Evolutionary conservation across 352 stramenopile species (phyloP).

Genomic region (Plasmopara viticola): DNA sequence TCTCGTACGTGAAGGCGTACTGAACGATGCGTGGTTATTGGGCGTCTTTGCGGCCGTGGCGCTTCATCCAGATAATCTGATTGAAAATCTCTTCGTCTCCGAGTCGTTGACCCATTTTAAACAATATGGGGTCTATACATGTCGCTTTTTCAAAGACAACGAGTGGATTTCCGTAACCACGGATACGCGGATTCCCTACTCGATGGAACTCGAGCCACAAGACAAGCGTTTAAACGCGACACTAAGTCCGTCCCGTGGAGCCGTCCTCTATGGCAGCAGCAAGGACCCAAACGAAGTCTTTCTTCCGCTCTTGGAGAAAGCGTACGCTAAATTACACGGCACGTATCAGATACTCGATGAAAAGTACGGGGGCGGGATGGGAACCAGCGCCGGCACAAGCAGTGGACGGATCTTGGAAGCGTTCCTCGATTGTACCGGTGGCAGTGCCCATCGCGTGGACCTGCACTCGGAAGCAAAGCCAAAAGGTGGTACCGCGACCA

Average conservation of each 20-base stretch:
- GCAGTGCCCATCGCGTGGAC: slow-evolving; percentile 72
- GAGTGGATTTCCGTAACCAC: slow-evolving; percentile 85
- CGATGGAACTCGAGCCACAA: slow-evolving; percentile 33
- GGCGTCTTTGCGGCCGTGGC: slow-evolving; percentile 80
- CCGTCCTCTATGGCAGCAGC: slow-evolving; percentile 64
- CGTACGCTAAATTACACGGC: slow-evolving; percentile 86
- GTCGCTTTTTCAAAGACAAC: slow-evolving; percentile 90
- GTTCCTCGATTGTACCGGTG: slow-evolving; percentile 85
- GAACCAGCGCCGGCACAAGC: slow-evolving; percentile 29
- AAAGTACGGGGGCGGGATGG: slow-evolving; percentile 25
- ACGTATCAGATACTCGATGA: slow-evolving; percentile 55
- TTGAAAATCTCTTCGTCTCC: slow-evolving; percentile 89
- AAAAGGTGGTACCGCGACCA: too few species aligned
- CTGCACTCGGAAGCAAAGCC: slow-evolving; percentile 34
- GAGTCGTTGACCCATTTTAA: slow-evolving; percentile 74
- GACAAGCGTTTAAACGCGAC: slow-evolving; percentile 20
- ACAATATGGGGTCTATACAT: slow-evolving; percentile 85
- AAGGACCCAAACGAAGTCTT: slow-evolving; percentile 84
- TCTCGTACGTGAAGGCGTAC: slow-evolving; percentile 43
- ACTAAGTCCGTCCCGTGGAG: slow-evolving; percentile 25
- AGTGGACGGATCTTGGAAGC: slow-evolving; percentile 74
- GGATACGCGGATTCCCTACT: slow-evolving; percentile 81
- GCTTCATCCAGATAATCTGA: slow-evolving; percentile 72
- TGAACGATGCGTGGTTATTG: slow-evolving; percentile 84
- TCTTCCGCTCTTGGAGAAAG: slow-evolving; percentile 84